Evolutionary conservation across 768 basidiomycete genomes (phyloP), one percentile per base, ranked within the genome.

Genomic region (Candolleomyces efflorescens): DNA sequence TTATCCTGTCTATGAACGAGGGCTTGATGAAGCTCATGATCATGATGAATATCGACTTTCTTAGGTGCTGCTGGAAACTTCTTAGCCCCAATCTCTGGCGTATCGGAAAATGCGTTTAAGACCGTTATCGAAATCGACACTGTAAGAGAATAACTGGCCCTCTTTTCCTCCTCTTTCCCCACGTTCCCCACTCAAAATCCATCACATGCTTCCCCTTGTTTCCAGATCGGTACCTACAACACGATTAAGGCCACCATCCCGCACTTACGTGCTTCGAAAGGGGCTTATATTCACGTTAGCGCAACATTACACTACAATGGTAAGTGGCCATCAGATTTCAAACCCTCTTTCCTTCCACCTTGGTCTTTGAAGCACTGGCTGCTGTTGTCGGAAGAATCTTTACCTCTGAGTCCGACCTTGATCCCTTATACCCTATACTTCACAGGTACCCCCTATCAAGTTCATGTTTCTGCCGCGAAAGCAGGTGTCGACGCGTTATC

Each of bases 1-100:
- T 17, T 39, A 27, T 47, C 38, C 3, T 23, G 2, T 49, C 50
- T 26, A 3, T 43, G 51, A 27, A 36, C 12, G 41, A 45, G 39
- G 36, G 41, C 43, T 20, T 20, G 32, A 47, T 60, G 32, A 32
- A 11, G 11, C 32, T 32, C 32, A 32, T 32, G 32, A 32, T 32
- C 32, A 32, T 32, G 32, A 32, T 49, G 55, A 48, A 22, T 22
- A 36, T 57, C 27, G 15, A 39, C 50, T 18, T 47, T 17, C 26
- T 24, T 66, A 94, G 92, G 92, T 60, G 94, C 94, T 43, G 96
- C 96, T 58, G 96, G 96, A 2, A 99, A 98, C 75, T 99, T 98
- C 75, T 78, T 99, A 26, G 89, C 89, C 1, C 88, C 94, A 15
- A 91, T 96, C 58, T 82, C 84, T 39, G 83, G 80, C 1, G 79